Percentiles rank a stretch among this genome's conserved stretches.
phyloP scores from a whole-genome alignment of 768 basidiomycete genomes.

The Lyophyllum decastes region DNA sequence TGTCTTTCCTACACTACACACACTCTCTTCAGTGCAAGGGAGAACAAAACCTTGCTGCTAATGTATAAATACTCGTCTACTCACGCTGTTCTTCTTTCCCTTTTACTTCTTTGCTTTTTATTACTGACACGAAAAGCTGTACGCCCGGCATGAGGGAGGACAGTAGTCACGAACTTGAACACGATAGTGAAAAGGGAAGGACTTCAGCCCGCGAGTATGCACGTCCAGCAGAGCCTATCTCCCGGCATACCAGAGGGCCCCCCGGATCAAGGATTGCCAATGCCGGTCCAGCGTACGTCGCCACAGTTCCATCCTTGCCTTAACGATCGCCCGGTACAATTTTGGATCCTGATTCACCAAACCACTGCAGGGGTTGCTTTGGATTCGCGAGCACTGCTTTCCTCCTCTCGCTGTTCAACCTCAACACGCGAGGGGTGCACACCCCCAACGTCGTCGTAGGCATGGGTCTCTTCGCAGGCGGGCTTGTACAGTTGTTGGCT shows the following conservation, averaged over 20 bases:
- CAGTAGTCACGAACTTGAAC: not conserved
- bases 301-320: not conserved
- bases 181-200: conserved; percentile 8
- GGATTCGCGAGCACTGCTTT: conserved; percentile 57
- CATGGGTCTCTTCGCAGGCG: conserved; percentile 75
- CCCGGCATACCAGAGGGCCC: conserved; percentile 8
- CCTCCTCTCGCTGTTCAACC: conserved; percentile 69
- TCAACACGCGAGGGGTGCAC: conserved; percentile 47
- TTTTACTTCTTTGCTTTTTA: not conserved
- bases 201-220: not conserved
- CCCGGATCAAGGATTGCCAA: conserved; percentile 35
- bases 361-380: conserved; percentile 30
- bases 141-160: not conserved
- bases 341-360: too few relatives aligned
- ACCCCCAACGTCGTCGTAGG: conserved; percentile 69
- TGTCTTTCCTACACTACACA: not conserved
- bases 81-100: not conserved
- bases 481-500: conserved; percentile 77
- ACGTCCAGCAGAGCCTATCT: not conserved
- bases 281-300: conserved; percentile 32
- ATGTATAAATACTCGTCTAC: not conserved
- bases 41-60: not conserved
- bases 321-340: too few relatives aligned
- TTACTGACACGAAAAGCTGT: not conserved
- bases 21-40: not conserved